Evolutionary conservation across 1,284 basidiomycete genomes (phyloP).

Genomic region (Marasmius tenuissimus): DNA sequence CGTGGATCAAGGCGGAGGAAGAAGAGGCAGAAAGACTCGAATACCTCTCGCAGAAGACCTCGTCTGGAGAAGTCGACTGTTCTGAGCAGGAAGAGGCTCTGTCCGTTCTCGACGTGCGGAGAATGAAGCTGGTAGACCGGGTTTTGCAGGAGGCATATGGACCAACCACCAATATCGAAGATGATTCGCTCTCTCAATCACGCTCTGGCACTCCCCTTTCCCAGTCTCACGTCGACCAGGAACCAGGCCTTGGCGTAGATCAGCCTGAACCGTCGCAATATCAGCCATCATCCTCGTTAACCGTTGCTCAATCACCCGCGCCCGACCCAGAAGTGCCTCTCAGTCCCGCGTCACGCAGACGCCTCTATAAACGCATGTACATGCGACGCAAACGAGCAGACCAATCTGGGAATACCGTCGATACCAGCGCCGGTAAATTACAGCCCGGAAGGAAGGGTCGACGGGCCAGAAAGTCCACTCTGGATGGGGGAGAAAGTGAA

Average conservation of each 20-base stretch:
- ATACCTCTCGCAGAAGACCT: slow-evolving; percentile 27
- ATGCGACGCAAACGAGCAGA: slow-evolving; percentile 72
- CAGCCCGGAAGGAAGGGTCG: slow-evolving; percentile 47
- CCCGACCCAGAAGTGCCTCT: slow-evolving; percentile 24
- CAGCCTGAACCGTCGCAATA: slow-evolving; percentile 7
- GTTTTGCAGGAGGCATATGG: slow-evolving; percentile 3
- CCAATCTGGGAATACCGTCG: slow-evolving; percentile 33
- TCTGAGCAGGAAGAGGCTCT: slow-evolving; percentile 9
- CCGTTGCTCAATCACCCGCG: slow-evolving; percentile 1
- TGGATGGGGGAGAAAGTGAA: slow-evolving; percentile 13
- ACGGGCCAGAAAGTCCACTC: slow-evolving; percentile 13
- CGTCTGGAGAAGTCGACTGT: slow-evolving; percentile 19
- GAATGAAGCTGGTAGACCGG: not conserved
- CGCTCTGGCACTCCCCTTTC: not conserved
- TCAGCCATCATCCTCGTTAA: not conserved
- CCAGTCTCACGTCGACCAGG: not conserved
- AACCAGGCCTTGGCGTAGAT: not conserved
- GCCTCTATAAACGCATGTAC: slow-evolving; percentile 60
- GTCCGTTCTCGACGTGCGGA: slow-evolving; percentile 10
- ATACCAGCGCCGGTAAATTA: slow-evolving; percentile 34
- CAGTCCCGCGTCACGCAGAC: slow-evolving; percentile 57
- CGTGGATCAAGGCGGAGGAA: slow-evolving; percentile 66
- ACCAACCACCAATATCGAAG: not conserved
- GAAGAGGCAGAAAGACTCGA: slow-evolving; percentile 41
- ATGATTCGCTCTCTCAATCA: not conserved